Conservation (phyloP, 169 alveolate genomes). For the Cryptosporidium tyzzeri region DNA sequence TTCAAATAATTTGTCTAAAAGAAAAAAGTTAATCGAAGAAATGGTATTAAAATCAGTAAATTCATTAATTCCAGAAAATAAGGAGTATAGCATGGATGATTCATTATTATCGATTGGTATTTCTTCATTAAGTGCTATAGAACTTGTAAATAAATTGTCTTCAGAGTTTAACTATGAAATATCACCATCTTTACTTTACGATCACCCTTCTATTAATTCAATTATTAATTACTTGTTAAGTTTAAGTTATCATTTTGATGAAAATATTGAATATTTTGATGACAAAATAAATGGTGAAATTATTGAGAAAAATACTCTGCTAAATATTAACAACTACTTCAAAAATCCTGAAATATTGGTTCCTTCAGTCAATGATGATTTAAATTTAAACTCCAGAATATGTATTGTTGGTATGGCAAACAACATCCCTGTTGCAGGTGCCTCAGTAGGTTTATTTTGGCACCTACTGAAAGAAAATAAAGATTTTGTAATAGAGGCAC, state of each 20-base stretch:
- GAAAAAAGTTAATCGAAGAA: slow-evolving; percentile 35
- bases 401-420: slow-evolving; percentile 78
- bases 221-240: slow-evolving; percentile 76
- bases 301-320: not conserved
- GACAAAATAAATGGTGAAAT: slow-evolving; percentile 4
- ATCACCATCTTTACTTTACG: slow-evolving; percentile 76
- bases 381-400: slow-evolving; percentile 20
- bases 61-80: slow-evolving; percentile 42
- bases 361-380: not conserved
- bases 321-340: slow-evolving; percentile 2
- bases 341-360: slow-evolving; percentile 12
- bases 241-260: not conserved
- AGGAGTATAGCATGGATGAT: slow-evolving; percentile 24
- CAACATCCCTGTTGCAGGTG: slow-evolving; percentile 76
- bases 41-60: slow-evolving; percentile 22
- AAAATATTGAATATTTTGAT: not conserved
- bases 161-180: slow-evolving; percentile 69
- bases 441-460: slow-evolving; percentile 76
- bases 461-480: slow-evolving; percentile 53
- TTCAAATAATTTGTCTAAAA: slow-evolving; percentile 66
- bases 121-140: slow-evolving; percentile 85
- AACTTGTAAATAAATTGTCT: slow-evolving; percentile 83
- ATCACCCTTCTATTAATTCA: slow-evolving; percentile 78
- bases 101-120: slow-evolving; percentile 80
- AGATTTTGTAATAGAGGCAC: slow-evolving; percentile 80